Evolutionary conservation across 2,329 filamentous ascomycete species (phyloP).

Genomic region (Cladosporium sphaerospermum): DNA sequence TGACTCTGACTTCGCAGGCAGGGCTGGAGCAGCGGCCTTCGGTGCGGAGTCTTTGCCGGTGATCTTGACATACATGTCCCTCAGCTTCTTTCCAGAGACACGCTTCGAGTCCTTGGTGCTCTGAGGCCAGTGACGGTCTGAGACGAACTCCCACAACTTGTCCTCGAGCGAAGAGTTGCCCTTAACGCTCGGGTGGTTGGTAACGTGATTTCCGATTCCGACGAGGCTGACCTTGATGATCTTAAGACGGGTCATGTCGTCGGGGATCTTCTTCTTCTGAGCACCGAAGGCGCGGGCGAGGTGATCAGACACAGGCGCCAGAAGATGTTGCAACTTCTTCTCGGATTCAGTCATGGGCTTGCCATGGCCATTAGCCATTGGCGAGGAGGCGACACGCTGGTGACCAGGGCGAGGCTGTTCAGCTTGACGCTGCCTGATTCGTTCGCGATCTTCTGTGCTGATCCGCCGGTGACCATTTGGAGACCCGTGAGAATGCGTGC

Average conservation of each 20-base stretch:
- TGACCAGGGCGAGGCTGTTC: slow-evolving; percentile 42
- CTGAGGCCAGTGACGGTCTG: slow-evolving; percentile 32
- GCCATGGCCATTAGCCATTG: slow-evolving; percentile 23
- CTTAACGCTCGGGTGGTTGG: slow-evolving; percentile 32
- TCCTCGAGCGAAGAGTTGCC: slow-evolving; percentile 22
- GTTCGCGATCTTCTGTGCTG: slow-evolving; percentile 32
- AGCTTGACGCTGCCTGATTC: slow-evolving; percentile 49
- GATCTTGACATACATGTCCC: slow-evolving; percentile 33
- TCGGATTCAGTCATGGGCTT: slow-evolving; percentile 42
- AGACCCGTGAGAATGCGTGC: slow-evolving; percentile 33
- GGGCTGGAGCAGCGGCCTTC: neutral
- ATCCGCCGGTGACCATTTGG: slow-evolving; percentile 38
- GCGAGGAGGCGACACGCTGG: slow-evolving; percentile 34
- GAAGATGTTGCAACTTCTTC: slow-evolving; percentile 32
- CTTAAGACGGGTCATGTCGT: slow-evolving; percentile 55
- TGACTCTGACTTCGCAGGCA: neutral
- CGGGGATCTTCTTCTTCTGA: slow-evolving; percentile 57
- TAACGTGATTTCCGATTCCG: slow-evolving; percentile 58
- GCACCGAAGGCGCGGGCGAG: slow-evolving; percentile 55
- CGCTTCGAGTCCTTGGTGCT: slow-evolving; percentile 28
- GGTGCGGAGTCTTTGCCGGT: slow-evolving; percentile 9
- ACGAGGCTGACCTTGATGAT: slow-evolving; percentile 57
- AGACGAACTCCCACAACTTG: slow-evolving; percentile 32
- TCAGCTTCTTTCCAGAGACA: slow-evolving; percentile 31
- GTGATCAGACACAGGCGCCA: slow-evolving; percentile 51